These are phyloP conservation scores for Gossypium laxum DNA, from an alignment of 441 rosid species.

Conservation along the genomic window DNA sequence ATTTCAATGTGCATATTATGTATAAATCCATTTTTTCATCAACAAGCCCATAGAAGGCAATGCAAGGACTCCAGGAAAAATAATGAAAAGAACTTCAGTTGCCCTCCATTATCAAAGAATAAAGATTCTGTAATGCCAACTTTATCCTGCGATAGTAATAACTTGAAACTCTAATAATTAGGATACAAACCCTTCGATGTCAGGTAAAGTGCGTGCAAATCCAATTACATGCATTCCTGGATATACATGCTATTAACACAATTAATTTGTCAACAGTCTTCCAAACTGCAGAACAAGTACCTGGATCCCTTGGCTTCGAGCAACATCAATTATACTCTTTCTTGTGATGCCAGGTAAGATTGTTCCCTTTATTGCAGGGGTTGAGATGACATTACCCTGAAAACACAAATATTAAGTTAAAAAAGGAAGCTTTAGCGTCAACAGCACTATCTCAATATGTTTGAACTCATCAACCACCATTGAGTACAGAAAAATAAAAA, in stretches of 20 bases:
- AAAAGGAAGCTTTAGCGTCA: background rate
- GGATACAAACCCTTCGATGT: background rate
- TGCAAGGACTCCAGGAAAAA: background rate
- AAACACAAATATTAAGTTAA: constrained; percentile 10
- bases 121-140: background rate
- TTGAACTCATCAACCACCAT: background rate
- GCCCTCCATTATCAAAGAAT: background rate
- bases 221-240: background rate
- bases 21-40: background rate
- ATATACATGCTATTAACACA: background rate
- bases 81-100: background rate
- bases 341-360: constrained; percentile 87
- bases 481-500: background rate
- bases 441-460: background rate
- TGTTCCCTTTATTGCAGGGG: constrained; percentile 82
- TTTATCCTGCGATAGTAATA: background rate
- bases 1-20: background rate
- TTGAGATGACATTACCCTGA: constrained; percentile 55
- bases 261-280: background rate
- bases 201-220: background rate
- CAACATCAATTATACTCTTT: constrained; percentile 84
- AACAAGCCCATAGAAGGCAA: background rate
- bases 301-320: constrained; percentile 64
- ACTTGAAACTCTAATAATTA: background rate
- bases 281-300: constrained; percentile 23